Evolutionary conservation across 2,329 filamentous ascomycete genomes (phyloP).

Genomic region (Fusarium clavum): DNA sequence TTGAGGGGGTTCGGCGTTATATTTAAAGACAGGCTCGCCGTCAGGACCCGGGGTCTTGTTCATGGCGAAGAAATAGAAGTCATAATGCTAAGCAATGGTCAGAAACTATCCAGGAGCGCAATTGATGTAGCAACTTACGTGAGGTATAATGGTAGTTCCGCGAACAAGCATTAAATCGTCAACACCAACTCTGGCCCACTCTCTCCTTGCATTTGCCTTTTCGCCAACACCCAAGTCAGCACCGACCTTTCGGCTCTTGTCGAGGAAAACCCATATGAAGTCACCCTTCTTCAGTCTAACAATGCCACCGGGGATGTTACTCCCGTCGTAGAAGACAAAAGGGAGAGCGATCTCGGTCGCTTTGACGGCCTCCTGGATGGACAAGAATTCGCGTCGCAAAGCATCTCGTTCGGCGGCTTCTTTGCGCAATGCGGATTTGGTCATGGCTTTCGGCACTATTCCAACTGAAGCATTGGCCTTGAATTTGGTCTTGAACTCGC

Average conservation of each 20-base stretch:
- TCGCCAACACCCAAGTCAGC: slow-evolving; percentile 82
- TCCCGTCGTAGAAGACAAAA: slow-evolving; percentile 97
- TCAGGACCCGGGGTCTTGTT: slow-evolving; percentile 84
- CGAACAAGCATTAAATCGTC: slow-evolving; percentile 95
- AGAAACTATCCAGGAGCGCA: slow-evolving; percentile 24
- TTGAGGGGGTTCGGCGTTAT: slow-evolving; percentile 64
- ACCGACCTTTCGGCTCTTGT: slow-evolving; percentile 90
- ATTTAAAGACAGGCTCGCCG: slow-evolving; percentile 81
- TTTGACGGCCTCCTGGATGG: slow-evolving; percentile 87
- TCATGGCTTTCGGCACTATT: slow-evolving; percentile 74
- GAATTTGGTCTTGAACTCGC: slow-evolving; percentile 58
- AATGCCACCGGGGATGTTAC: slow-evolving; percentile 84
- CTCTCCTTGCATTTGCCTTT: slow-evolving; percentile 73
- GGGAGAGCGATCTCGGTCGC: slow-evolving; percentile 89
- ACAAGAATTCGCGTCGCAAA: slow-evolving; percentile 83
- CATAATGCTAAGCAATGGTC: slow-evolving; percentile 78
- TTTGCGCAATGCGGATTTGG: slow-evolving; percentile 79
- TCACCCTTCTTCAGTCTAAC: slow-evolving; percentile 95
- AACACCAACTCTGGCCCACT: slow-evolving; percentile 94
- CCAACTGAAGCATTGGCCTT: slow-evolving; percentile 71
- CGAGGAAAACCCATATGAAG: slow-evolving; percentile 90
- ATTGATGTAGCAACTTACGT: slow-evolving; percentile 70
- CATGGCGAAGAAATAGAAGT: slow-evolving; percentile 96
- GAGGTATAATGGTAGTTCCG: slow-evolving; percentile 91
- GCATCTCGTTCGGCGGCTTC: slow-evolving; percentile 84